Conservation (phyloP, 2,329 filamentous ascomycete genomes). For the Tolypocladium guangdongense region DNA sequence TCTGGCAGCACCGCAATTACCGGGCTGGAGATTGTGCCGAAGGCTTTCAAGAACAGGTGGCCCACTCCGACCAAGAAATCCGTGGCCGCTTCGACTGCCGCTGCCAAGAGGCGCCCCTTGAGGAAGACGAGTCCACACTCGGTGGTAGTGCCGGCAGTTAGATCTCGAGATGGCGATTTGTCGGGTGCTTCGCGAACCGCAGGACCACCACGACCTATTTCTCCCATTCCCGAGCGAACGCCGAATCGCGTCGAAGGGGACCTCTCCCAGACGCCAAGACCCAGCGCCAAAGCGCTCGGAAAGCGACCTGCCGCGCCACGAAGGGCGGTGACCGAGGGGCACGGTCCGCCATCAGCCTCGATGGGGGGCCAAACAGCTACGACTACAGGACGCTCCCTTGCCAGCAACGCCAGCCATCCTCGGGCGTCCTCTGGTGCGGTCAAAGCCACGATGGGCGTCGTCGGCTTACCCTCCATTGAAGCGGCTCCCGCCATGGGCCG, state of each 20-base stretch:
- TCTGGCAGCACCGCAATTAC: conserved; percentile 28
- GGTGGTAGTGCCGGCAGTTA: conserved; percentile 23
- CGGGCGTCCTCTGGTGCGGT: not conserved
- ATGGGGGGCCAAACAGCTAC: not conserved
- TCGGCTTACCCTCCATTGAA: not conserved
- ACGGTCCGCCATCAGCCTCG: conserved; percentile 3
- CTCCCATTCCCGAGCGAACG: conserved; percentile 16
- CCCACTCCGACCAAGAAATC: conserved; percentile 24
- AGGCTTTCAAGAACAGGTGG: conserved; percentile 18
- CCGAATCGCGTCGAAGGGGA: conserved; percentile 4
- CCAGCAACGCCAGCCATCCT: not conserved
- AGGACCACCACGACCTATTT: conserved; percentile 12
- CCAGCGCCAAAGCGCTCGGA: conserved; percentile 36
- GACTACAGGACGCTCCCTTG: not conserved
- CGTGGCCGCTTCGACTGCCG: conserved; percentile 27
- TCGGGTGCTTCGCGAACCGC: conserved; percentile 12
- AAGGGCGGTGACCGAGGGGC: conserved; percentile 6
- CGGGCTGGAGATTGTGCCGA: conserved; percentile 17
- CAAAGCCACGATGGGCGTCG: too few species aligned
- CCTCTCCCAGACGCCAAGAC: not conserved
- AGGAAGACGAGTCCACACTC: conserved; percentile 38
- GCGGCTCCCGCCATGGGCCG: conserved; percentile 16
- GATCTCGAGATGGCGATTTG: conserved; percentile 19
- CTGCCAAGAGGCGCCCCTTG: conserved; percentile 33
- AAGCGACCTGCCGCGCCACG: conserved; percentile 29